These are phyloP conservation scores for Gypsophila paniculata DNA, from an alignment of 179 eudicot species.

Conservation along the genomic window DNA sequence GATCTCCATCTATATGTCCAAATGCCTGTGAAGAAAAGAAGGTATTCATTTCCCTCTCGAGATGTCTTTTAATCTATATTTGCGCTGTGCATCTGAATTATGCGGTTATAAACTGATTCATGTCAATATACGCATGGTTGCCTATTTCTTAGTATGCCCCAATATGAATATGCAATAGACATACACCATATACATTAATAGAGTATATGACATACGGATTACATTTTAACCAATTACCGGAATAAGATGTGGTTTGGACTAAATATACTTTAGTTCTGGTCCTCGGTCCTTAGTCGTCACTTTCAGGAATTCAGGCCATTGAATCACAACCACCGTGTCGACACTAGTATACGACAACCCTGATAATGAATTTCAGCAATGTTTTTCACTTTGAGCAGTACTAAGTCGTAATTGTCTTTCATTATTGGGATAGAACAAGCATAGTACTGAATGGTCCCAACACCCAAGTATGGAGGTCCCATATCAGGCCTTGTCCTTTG, in stretches of 20 bases:
- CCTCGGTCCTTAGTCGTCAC: neutral
- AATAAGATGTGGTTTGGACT: neutral
- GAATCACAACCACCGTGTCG: neutral
- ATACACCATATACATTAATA: neutral
- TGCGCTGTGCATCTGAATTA: neutral
- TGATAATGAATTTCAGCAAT: neutral
- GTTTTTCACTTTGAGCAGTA: neutral
- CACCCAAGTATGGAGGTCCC: neutral
- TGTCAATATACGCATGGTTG: neutral
- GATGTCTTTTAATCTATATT: neutral
- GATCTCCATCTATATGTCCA: neutral
- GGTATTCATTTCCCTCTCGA: neutral
- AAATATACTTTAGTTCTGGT: too few relatives aligned
- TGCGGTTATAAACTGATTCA: neutral
- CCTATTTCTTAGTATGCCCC: neutral
- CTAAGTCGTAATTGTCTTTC: slow-evolving; percentile 5
- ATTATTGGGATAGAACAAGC: slow-evolving; percentile 3
- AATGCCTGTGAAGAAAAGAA: slow-evolving; percentile 1
- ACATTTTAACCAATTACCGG: neutral
- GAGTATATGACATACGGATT: neutral
- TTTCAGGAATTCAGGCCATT: neutral
- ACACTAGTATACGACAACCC: neutral
- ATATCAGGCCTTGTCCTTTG: slow-evolving; percentile 5
- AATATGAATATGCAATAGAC: neutral
- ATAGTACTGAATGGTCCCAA: slow-evolving; percentile 10